Conservation (phyloP, 2,329 filamentous ascomycete genomes). For the Setomelanomma holmii region DNA sequence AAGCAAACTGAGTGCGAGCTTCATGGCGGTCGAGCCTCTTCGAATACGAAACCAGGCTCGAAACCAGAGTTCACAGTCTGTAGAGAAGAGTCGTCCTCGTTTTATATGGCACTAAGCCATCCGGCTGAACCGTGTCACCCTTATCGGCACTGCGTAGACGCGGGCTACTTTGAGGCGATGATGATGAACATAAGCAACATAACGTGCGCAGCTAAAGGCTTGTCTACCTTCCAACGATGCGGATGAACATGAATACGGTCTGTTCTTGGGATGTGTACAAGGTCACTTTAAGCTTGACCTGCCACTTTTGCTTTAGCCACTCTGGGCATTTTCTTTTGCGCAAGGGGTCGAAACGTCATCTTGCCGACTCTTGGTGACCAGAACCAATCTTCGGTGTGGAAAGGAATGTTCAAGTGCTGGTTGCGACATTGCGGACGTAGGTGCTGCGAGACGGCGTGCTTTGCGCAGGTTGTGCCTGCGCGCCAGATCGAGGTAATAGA, state of each 20-base stretch:
- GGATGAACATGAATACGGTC: constrained; percentile 14
- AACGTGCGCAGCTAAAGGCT: constrained; percentile 12
- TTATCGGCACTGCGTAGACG: constrained; percentile 2
- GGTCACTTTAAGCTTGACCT: constrained; percentile 24
- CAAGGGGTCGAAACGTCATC: constrained; percentile 22
- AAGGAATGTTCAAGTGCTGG: too few species aligned
- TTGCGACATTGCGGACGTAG: too few species aligned
- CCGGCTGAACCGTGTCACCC: not conserved
- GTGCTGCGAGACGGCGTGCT: too few species aligned
- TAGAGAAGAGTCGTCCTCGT: too few species aligned
- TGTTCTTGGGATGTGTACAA: constrained; percentile 11
- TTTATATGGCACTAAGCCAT: constrained; percentile 9
- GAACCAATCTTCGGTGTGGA: too few species aligned
- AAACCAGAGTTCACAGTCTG: too few species aligned
- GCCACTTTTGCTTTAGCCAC: constrained; percentile 22
- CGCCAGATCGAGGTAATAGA: too few species aligned
- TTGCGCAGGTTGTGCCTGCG: too few species aligned
- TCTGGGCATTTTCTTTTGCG: constrained; percentile 31
- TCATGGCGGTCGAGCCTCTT: constrained; percentile 18
- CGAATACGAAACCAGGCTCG: too few species aligned
- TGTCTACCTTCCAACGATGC: not conserved
- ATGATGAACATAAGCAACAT: constrained; percentile 6
- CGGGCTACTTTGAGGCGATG: constrained; percentile 3
- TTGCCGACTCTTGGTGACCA: not conserved
- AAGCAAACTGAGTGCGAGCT: constrained; percentile 17